Evolutionary conservation across 768 basidiomycete genomes (phyloP), one percentile per base, ranked within the genome.

Genomic region (Russula sp.): DNA sequence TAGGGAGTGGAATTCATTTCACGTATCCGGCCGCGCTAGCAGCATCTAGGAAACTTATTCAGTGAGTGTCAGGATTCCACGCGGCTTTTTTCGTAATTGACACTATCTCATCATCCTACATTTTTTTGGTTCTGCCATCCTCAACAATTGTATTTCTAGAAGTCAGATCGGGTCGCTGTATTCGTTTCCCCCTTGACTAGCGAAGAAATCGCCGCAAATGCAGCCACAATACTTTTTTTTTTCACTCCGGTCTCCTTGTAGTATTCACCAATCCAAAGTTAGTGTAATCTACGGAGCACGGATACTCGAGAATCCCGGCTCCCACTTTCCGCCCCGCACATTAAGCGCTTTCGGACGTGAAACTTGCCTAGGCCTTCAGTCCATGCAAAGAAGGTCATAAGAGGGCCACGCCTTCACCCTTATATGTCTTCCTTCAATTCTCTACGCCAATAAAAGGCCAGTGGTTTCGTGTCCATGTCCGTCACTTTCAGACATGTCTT

Each of bases 271-370:
- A 39, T 11, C 55, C 55, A 43, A 51, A 45, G 47, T 49, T 61
- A 29, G 60, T 36, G 34, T 47, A 38, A 48, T n/a, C 51, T 11
- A 38, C 18, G 46, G 25, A 39, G n/a, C 34, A 48, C 43, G 35
- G 39, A 38, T 35, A 25, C 56, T 35, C 57, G 46, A 36, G 32
- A 34, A 54, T 43, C 57, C 14, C 43, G 39, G 46, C 22, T n/a
- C 46, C 34, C 46, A 16, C 49, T 58, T 63, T 14, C 39, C 45
- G 3, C 47, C 51, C 39, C 52, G 57, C 51, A 38, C 5, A 35
- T 54, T 56, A 56, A 63, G 59, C 62, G 57, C 25, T n/a, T 43
- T 53, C 61, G 61, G 61, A 62, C 56, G 54, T 63, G 51, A 63
- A 63, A 35, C 52, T 48, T 48, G 42, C 22, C 46, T 22, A 36